phyloP scores from a whole-genome alignment of 192 early-diverging fungal genomes.

The Gonapodya sp. region DNA sequence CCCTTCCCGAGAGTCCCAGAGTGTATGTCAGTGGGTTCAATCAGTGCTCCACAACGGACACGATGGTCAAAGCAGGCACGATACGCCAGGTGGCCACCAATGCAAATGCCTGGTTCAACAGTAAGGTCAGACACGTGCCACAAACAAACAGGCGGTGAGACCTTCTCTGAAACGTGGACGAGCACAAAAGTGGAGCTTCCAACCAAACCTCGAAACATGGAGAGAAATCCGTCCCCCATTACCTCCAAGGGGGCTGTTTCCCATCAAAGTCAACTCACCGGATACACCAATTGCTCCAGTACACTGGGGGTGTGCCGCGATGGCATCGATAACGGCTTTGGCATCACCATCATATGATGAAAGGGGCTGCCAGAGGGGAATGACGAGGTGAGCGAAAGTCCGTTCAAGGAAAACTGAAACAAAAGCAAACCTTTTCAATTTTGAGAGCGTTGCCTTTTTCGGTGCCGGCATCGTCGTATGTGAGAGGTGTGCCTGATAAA shows the following conservation, averaged over 20 bases:
- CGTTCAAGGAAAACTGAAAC: background rate
- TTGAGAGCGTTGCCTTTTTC: slow-evolving; percentile 53
- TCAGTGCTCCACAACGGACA: slow-evolving; percentile 49
- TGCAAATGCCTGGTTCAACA: slow-evolving; percentile 12
- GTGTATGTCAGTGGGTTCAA: slow-evolving; percentile 50
- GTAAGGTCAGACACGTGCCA: too few relatives aligned
- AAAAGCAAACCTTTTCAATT: slow-evolving; percentile 14
- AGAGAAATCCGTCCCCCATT: too few relatives aligned
- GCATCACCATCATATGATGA: slow-evolving; percentile 51
- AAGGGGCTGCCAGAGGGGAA: too few relatives aligned
- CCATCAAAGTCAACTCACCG: background rate
- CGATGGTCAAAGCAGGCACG: slow-evolving; percentile 32
- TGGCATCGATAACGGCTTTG: slow-evolving; percentile 35
- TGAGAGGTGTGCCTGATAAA: slow-evolving; percentile 23
- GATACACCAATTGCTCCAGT: slow-evolving; percentile 48
- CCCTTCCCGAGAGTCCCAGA: slow-evolving; percentile 35
- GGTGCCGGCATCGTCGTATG: slow-evolving; percentile 45
- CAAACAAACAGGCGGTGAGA: too few relatives aligned
- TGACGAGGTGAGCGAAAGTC: slow-evolving; percentile 30
- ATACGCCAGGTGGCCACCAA: slow-evolving; percentile 13
- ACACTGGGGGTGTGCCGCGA: slow-evolving; percentile 38
- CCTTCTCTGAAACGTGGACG: too few relatives aligned
- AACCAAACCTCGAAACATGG: too few relatives aligned
- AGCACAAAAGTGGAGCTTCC: background rate
- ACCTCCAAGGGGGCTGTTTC: background rate